Evolutionary conservation across 2,329 filamentous ascomycete species (phyloP), one percentile per base, ranked within the genome.

Genomic region (Penicillium sp.): DNA sequence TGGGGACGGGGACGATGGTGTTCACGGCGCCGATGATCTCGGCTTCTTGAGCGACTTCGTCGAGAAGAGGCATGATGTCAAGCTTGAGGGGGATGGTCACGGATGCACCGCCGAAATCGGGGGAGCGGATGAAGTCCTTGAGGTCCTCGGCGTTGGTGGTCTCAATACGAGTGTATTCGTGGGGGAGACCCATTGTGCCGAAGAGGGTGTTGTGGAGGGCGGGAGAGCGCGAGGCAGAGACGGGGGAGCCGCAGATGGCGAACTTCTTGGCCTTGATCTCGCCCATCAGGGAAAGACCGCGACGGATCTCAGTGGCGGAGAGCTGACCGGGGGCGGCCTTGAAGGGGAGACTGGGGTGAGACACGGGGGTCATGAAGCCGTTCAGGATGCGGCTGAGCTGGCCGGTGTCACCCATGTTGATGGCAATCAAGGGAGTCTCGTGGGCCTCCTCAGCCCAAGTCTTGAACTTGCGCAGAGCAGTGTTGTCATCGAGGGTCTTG

Each of bases 41-140:
- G 13, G 92, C 93, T 50, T 94, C 87, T 29, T 87, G 83, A 0
- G 91, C 88, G 54, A 97, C 80, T 49, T 88, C 85, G 69, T 97
- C 92, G 13, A 99, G 79, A 5, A 93, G 75, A 0, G 84, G 81
- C 77, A 95, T 91, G 54, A 97, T 86, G 64, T 96, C 91, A 29
- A 94, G 79, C 77, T 99, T 99, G 51, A 99, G 80, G 1, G 94
- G 94, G 47, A 99, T 97, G 0, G 94, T 99, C 43, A 99, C 91
- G 3, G 92, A 97, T 3, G 91, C 93, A 54, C 94, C 94, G 7
- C 94, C 94, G 69, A 99, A 99, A 62, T 88, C 81, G 1, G 87
- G 78, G 1, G 85, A 77, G 7, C 83, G 84, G 55, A 99, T 87
- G 47, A 91, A 75, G 2, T 83, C 77, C 60, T 79, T 77, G 3